These are phyloP conservation scores for Pseudodiploospora longispora DNA, from an alignment of 2,329 filamentous ascomycete genomes.

Conservation along the genomic window DNA sequence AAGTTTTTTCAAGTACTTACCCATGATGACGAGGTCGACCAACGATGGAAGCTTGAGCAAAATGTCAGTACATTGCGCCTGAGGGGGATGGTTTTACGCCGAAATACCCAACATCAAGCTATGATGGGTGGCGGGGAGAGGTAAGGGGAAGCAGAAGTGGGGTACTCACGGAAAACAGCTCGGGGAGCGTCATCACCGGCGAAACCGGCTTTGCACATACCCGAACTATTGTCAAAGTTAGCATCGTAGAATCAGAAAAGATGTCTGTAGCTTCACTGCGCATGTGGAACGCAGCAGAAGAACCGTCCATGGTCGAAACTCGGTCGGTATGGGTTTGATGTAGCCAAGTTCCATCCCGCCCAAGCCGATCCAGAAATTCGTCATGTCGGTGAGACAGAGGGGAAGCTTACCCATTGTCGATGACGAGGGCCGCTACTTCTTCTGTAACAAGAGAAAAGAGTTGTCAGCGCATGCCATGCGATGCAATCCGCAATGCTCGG, in stretches of 20 bases:
- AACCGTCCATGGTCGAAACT: too few relatives aligned
- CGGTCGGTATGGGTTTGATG: too few relatives aligned
- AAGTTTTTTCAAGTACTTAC: constrained; percentile 49
- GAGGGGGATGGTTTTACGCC: constrained; percentile 3
- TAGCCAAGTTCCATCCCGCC: too few relatives aligned
- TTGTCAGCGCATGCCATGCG: constrained; percentile 31
- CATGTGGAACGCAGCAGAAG: too few relatives aligned
- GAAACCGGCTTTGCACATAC: constrained; percentile 99
- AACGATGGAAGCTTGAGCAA: constrained; percentile 82
- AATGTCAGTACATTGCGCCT: constrained; percentile 26
- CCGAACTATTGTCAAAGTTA: constrained; percentile 64
- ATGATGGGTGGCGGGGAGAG: background rate
- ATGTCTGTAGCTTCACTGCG: too few relatives aligned
- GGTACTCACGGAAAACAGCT: constrained; percentile 97
- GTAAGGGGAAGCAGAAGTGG: constrained; percentile 24
- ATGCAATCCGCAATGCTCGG: constrained; percentile 4
- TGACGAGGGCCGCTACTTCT: constrained; percentile 99
- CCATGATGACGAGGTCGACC: constrained; percentile 99
- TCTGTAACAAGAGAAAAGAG: constrained; percentile 51
- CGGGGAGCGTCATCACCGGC: constrained; percentile 99
- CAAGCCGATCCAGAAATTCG: background rate
- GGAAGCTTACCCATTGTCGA: constrained; percentile 99
- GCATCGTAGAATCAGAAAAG: constrained; percentile 12
- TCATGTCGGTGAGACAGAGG: constrained; percentile 29
- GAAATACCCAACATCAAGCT: constrained; percentile 6